These are phyloP conservation scores for Solanum piurae DNA, from an alignment of 257 asterid genomes.

Conservation along the genomic window DNA sequence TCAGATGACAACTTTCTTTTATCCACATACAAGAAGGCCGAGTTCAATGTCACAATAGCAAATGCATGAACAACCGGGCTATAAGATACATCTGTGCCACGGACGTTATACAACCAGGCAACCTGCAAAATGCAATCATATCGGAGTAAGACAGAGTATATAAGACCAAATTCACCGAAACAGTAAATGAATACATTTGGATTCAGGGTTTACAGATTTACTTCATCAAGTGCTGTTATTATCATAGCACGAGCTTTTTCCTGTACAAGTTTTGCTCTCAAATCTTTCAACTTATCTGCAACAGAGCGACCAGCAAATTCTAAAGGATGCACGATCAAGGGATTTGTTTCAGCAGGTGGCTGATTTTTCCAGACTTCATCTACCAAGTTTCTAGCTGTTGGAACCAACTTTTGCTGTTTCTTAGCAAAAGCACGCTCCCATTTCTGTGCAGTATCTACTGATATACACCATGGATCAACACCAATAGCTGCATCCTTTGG, in stretches of 20 bases:
- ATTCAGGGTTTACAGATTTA: conserved; percentile 8
- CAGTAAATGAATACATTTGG: neutral
- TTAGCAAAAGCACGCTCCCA: conserved; percentile 73
- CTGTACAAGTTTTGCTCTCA: conserved; percentile 63
- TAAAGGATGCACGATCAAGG: conserved; percentile 59
- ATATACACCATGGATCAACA: conserved; percentile 91
- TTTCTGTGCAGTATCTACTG: conserved; percentile 79
- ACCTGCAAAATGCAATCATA: conserved; percentile 40
- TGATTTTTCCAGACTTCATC: conserved; percentile 87
- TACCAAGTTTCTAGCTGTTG: conserved; percentile 61
- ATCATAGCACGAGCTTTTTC: conserved; percentile 66
- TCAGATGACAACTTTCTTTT: conserved; percentile 62
- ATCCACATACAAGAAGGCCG: conserved; percentile 89
- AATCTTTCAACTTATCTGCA: conserved; percentile 65
- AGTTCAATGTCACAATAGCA: conserved; percentile 62
- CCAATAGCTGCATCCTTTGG: conserved; percentile 69
- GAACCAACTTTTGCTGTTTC: conserved; percentile 69
- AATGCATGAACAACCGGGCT: conserved; percentile 87
- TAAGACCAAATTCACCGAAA: neutral
- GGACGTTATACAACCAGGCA: conserved; percentile 84
- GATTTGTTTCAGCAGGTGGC: conserved; percentile 61
- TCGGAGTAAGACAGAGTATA: neutral
- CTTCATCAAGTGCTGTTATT: conserved; percentile 84
- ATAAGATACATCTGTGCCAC: conserved; percentile 86
- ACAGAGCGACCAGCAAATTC: conserved; percentile 77